These are phyloP conservation scores for Beauveria rudraprayagi DNA, from an alignment of 2,329 filamentous ascomycete species.

Conservation along the genomic window DNA sequence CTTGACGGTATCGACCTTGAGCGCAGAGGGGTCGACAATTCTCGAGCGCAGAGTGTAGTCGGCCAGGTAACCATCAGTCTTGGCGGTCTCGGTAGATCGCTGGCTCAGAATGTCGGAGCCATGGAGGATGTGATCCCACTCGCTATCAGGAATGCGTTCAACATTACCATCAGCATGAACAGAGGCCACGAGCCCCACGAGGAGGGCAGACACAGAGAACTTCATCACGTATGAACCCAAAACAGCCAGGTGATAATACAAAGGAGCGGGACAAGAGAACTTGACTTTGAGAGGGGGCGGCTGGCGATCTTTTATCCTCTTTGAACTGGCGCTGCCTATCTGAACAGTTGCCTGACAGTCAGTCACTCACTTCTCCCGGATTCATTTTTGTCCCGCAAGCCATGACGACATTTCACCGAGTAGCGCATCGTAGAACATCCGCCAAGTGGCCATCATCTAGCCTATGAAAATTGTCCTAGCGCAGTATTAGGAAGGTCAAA, in stretches of 20 bases:
- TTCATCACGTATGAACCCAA: neutral
- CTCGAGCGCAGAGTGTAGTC: conserved; percentile 84
- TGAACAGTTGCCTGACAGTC: neutral
- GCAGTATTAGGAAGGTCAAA: conserved; percentile 3
- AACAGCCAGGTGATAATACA: neutral
- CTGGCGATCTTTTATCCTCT: neutral
- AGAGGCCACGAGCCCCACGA: conserved; percentile 9
- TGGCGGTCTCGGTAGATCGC: conserved; percentile 57
- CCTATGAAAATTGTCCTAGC: neutral
- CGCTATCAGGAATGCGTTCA: conserved; percentile 65
- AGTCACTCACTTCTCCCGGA: neutral
- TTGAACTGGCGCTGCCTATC: neutral
- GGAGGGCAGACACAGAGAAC: conserved; percentile 7
- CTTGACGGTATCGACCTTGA: conserved; percentile 89
- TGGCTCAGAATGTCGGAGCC: conserved; percentile 67
- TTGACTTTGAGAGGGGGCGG: neutral
- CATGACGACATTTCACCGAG: neutral
- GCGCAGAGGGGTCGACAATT: conserved; percentile 75
- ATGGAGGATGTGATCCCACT: conserved; percentile 88
- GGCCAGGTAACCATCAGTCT: conserved; percentile 75
- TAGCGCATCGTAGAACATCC: neutral
- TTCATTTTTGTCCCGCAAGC: neutral
- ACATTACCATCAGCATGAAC: conserved; percentile 76
- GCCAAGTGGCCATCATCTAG: neutral
- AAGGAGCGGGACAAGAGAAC: too few species aligned